Conservation (phyloP, 768 basidiomycete species). For the Suillus variegatus region DNA sequence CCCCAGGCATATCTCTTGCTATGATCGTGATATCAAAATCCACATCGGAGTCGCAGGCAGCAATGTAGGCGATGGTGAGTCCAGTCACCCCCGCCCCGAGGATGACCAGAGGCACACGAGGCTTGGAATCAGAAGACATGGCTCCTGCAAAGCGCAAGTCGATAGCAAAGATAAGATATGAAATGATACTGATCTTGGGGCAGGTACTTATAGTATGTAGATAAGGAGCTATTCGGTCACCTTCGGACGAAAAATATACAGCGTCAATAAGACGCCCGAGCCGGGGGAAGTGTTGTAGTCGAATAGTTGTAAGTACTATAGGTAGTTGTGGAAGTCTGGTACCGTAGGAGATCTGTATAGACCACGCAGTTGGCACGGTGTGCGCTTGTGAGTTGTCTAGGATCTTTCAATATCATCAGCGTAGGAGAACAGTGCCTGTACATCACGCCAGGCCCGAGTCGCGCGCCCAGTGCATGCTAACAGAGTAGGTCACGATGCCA, state of each 20-base stretch:
- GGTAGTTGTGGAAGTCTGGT: neutral
- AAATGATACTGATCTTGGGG: neutral
- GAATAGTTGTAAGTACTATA: neutral
- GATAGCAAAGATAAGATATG: neutral
- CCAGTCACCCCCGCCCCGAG: slow-evolving; percentile 44
- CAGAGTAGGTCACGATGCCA: neutral
- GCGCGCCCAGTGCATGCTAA: neutral
- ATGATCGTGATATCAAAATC: slow-evolving; percentile 29
- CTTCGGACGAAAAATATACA: neutral
- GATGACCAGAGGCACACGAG: slow-evolving; percentile 29
- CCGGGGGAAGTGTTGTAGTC: neutral
- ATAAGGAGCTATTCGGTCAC: neutral
- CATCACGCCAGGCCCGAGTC: too few relatives aligned
- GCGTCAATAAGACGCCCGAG: neutral
- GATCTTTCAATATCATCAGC: neutral
- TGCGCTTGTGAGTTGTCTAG: neutral
- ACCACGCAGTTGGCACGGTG: neutral
- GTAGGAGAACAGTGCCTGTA: neutral
- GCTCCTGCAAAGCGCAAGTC: neutral
- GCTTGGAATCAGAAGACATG: slow-evolving; percentile 17
- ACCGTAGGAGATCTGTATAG: neutral
- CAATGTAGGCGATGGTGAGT: slow-evolving; percentile 37
- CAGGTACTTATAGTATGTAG: neutral
- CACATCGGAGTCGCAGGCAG: slow-evolving; percentile 23
- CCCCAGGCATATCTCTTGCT: slow-evolving; percentile 39